Conservation (phyloP, 2,329 filamentous ascomycete species). For the Talaromyces sp. region DNA sequence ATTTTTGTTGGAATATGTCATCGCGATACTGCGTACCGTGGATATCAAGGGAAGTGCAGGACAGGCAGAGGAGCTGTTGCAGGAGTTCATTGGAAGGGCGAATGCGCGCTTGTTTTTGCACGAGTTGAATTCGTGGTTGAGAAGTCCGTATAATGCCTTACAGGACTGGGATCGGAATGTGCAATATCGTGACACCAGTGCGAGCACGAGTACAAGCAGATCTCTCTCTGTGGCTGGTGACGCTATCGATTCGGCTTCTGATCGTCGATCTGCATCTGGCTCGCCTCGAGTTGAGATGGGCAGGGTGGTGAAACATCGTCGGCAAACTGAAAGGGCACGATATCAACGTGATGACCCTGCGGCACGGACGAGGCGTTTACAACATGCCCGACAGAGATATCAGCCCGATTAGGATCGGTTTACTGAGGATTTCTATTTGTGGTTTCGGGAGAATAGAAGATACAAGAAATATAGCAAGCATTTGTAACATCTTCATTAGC, state of each 20-base stretch:
- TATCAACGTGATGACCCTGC: slow-evolving; percentile 17
- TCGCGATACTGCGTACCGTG: slow-evolving; percentile 76
- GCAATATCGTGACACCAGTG: slow-evolving; percentile 54
- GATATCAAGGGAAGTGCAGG: slow-evolving; percentile 75
- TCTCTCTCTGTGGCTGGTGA: not conserved
- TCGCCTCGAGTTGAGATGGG: slow-evolving; percentile 19
- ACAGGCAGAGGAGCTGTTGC: slow-evolving; percentile 71
- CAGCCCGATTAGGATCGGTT: slow-evolving; percentile 24
- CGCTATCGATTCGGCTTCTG: slow-evolving; percentile 1
- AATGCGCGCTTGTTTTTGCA: slow-evolving; percentile 74
- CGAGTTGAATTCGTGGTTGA: slow-evolving; percentile 74
- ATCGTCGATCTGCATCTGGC: slow-evolving; percentile 23
- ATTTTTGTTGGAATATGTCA: slow-evolving; percentile 78
- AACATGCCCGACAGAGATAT: slow-evolving; percentile 30
- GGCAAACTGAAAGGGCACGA: slow-evolving; percentile 13
- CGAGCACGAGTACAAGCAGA: not conserved
- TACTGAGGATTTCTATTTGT: not conserved
- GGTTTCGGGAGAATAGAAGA: not conserved
- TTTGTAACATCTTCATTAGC: too few relatives aligned
- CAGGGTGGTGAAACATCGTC: slow-evolving; percentile 24
- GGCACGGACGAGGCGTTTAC: slow-evolving; percentile 23
- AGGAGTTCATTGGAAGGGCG: slow-evolving; percentile 70
- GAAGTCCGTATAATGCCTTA: slow-evolving; percentile 69
- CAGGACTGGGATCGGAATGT: slow-evolving; percentile 75
- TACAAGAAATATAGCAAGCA: too few relatives aligned